A percentile compares a stretch with the other conserved stretches of the same genome.
Conservation (phyloP, 106 monocot genomes). For the Gastrodia elata region DNA sequence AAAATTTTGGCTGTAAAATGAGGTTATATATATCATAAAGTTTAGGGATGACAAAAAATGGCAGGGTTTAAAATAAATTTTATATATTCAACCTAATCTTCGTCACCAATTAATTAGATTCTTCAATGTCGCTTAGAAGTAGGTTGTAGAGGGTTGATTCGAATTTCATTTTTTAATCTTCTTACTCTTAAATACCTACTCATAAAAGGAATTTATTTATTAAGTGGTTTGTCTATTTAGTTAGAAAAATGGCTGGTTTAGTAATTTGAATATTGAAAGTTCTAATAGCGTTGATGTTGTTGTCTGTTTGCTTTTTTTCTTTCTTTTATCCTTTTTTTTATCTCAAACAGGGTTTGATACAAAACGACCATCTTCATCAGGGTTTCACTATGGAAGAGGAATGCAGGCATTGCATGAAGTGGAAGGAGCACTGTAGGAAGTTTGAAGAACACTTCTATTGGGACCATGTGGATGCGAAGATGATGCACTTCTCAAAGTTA, state of each 20-base stretch:
- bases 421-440: slow-evolving; percentile 1
- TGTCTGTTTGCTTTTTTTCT: not conserved
- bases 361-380: no score
- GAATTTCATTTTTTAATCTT: not conserved
- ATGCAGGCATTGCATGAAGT: slow-evolving; percentile 2
- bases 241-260: not conserved
- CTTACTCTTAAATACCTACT: not conserved
- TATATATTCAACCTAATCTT: not conserved
- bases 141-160: not conserved
- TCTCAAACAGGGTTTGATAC: not conserved
- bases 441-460: slow-evolving; percentile 6
- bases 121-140: not conserved
- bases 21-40: no score
- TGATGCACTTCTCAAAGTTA: not conserved
- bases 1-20: no score
- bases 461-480: not conserved
- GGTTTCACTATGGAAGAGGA: not conserved
- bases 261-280: not conserved
- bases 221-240: not conserved
- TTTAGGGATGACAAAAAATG: no score
- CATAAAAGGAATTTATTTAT: not conserved
- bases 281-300: not conserved
- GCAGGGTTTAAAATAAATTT: not conserved
- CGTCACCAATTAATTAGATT: not conserved
- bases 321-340: not conserved